These are phyloP conservation scores for Dendrostoma leiphaemia DNA, from an alignment of 2,329 filamentous ascomycete species.

Conservation along the genomic window DNA sequence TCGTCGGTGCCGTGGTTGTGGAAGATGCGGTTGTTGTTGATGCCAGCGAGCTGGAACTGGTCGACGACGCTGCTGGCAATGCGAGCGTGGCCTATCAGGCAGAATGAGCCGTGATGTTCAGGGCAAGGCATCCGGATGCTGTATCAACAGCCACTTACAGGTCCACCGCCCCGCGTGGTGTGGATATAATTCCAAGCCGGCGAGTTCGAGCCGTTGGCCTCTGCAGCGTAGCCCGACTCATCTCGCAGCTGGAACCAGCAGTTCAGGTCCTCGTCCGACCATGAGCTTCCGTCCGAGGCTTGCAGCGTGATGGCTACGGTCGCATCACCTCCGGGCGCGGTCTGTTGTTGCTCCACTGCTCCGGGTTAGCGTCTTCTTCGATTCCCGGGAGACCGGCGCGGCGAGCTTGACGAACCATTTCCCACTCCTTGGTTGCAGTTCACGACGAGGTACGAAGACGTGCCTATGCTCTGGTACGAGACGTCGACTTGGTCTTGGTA, in stretches of 20 bases:
- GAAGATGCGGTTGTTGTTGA: not conserved
- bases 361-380: too few species aligned
- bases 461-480: not conserved
- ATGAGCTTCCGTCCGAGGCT: not conserved
- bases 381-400: too few species aligned
- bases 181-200: constrained; percentile 3
- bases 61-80: not conserved
- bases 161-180: not conserved
- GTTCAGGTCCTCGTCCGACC: not conserved
- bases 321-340: not conserved
- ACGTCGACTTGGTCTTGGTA: not conserved
- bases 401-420: not conserved
- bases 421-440: constrained; percentile 1
- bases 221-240: not conserved
- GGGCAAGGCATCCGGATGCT: too few species aligned
- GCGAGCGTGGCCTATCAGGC: not conserved
- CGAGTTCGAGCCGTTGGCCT: not conserved
- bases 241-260: constrained; percentile 2
- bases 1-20: not conserved
- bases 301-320: constrained; percentile 3
- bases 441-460: not conserved
- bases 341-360: not conserved
- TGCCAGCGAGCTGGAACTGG: not conserved
- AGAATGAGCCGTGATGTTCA: not conserved
- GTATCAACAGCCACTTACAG: too few species aligned